Base-by-base conservation (phyloP, 495 filamentous ascomycete genomes). In the Cladorrhinum samala region DNA sequence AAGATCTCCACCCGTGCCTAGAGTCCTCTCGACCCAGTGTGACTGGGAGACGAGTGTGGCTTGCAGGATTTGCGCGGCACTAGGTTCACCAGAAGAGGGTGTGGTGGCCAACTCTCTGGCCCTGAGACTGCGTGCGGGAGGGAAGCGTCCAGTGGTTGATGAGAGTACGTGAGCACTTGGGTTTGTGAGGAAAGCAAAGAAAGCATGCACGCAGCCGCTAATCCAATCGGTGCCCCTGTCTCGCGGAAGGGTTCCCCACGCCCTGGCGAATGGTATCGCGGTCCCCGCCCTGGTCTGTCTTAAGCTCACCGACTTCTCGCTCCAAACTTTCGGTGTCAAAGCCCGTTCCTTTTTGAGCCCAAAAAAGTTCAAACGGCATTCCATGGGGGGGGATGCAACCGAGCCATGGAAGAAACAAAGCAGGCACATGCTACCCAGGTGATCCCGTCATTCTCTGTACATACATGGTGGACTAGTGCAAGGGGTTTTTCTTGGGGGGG, bases 231-330 rank as follows among this genome's bases (percentile, higher is more conserved):
- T 46, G 40, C 59, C 62, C 62, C 64, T 63, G 57, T 60, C 49
- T 50, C 43, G 30, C 52, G 49, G 57, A 45, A 52, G 27, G 39
- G 46, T 33, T n/a, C 27, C 27, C 27, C 53, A 58, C 41, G 56
- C 46, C 48, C 56, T 54, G 59, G 39, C 54, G 51, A 55, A 53
- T 47, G 49, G 50, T 36, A 47, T 52, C 47, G 51, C 55, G 53
- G 53, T 53, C 57, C 21, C 37, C 42, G 50, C 49, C 51, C 30
- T 46, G 20, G 42, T 18, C 44, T 60, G 59, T 61, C 64, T 62
- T 54, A 63, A 62, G 64, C 64, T 67, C 64, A 67, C 64, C 64
- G 64, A 67, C 64, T 65, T 63, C 43, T 62, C 43, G 43, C 20
- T 40, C 57, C 27, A 56, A 59, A 56, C 55, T 55, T 61, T 60